Evolutionary conservation across 2,329 filamentous ascomycete species (phyloP), one percentile per base, ranked within the genome.

Genomic region (Penicillium decumbens): DNA sequence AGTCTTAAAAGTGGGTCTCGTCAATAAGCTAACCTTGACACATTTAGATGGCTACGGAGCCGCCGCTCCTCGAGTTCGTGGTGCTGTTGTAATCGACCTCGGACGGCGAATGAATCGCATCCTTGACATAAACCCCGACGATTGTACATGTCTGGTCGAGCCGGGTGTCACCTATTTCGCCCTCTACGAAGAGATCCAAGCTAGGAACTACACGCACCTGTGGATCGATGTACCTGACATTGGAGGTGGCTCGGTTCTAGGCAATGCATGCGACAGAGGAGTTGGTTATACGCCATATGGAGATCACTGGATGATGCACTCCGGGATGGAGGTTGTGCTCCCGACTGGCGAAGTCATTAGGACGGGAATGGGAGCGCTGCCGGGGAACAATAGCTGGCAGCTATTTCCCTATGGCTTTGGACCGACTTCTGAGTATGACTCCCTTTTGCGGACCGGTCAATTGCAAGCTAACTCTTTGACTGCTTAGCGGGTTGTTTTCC

Each of bases 201-300:
- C 28, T 9, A 37, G 42, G 5, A 42, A 39, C 7, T 51, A 33
- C 27, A 44, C 48, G 8, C 29, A 54, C 15, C 47, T 54, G 13
- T 51, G 51, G 51, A 28, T 49, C 10, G 51, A 54, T 25, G 51
- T 54, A 6, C 51, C 47, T 30, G 47, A 51, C 38, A 42, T 54
- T 29, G 51, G 51, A 38, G 51, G 51, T 6, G 51, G 51, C 12
- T 54, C 47, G 1, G 51, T 54, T 5, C 12, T 54, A 18, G 51
- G 47, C 6, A 54, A 54, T 48, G 45, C 51, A 6, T 15, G 51
- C 15, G 51, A 54, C 24, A 41, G 48, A 6, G 51, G 51, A 5
- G 51, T 54, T 2, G 51, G 47, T 4, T 54, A 54, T 45, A 54
- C 51, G 1, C 51, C 47, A 2, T 54, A 54, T 38, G 51, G 51